phyloP scores from a whole-genome alignment of 2,329 filamentous ascomycete genomes.

The Pyrenophora graminea region DNA sequence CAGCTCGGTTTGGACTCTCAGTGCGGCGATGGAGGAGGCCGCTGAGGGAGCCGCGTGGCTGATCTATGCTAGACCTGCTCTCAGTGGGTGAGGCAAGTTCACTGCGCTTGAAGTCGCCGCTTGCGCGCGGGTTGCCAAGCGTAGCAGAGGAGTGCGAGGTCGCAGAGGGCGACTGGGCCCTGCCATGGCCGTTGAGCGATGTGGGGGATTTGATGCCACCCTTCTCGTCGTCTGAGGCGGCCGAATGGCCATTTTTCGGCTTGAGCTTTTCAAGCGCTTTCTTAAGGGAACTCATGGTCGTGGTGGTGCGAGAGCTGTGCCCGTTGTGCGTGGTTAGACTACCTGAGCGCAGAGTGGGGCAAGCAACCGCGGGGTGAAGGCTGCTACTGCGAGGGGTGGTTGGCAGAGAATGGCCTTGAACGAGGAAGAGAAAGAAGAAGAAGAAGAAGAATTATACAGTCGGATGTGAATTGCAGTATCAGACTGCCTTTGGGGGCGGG shows the following conservation, averaged over 20 bases:
- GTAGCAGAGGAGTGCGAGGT: conserved; percentile 37
- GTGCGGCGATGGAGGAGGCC: conserved; percentile 45
- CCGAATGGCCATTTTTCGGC: conserved; percentile 39
- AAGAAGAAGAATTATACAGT: not conserved
- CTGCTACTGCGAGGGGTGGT: conserved; percentile 6
- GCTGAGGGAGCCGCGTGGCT: conserved; percentile 33
- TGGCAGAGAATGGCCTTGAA: not conserved
- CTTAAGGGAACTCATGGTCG: conserved; percentile 48
- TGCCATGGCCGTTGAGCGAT: conserved; percentile 38
- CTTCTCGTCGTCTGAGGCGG: conserved; percentile 45
- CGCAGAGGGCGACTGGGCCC: conserved; percentile 24
- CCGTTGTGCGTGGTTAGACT: conserved; percentile 34
- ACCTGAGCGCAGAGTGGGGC: conserved; percentile 33
- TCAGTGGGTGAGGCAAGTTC: conserved; percentile 34
- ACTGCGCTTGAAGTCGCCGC: conserved; percentile 41
- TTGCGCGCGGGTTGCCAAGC: conserved; percentile 35
- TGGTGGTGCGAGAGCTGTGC: conserved; percentile 26
- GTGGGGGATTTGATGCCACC: conserved; percentile 32
- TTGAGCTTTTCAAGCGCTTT: conserved; percentile 53
- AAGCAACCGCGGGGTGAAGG: conserved; percentile 24
- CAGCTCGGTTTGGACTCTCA: conserved; percentile 41
- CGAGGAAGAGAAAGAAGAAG: not conserved
- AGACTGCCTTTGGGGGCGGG: not conserved
- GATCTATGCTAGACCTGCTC: conserved; percentile 40
- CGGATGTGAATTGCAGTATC: not conserved